Percentiles rank a stretch among this genome's conserved stretches.
Conservation (phyloP, 2,329 filamentous ascomycete species). For the Apiospora hydei region DNA sequence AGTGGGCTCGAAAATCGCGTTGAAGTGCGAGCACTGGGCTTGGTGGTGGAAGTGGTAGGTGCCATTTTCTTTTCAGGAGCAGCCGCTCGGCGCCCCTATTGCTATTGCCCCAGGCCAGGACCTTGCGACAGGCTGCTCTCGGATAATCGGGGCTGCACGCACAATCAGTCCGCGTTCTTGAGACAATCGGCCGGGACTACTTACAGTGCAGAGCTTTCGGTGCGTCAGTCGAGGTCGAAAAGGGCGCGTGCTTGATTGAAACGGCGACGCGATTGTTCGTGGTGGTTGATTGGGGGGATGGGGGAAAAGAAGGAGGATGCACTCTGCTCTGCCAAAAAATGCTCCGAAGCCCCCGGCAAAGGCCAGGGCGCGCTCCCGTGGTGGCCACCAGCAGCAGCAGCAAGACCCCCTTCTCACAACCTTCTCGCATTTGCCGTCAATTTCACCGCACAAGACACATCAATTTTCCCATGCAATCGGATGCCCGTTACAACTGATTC, state of each 20-base stretch:
- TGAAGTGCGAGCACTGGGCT: slow-evolving; percentile 37
- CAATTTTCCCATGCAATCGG: not conserved
- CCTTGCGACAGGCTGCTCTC: slow-evolving; percentile 7
- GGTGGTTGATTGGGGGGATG: slow-evolving; percentile 13
- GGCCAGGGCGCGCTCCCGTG: slow-evolving; percentile 19
- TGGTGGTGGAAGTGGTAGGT: slow-evolving; percentile 19
- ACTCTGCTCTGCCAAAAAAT: slow-evolving; percentile 17
- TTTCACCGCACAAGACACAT: not conserved
- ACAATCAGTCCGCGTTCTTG: slow-evolving; percentile 14
- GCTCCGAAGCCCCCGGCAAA: slow-evolving; percentile 21
- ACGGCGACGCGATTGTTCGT: slow-evolving; percentile 12
- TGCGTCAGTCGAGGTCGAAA: slow-evolving; percentile 7
- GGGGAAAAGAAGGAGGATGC: slow-evolving; percentile 20
- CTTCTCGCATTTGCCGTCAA: not conserved
- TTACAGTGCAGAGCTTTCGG: slow-evolving; percentile 6
- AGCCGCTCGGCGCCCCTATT: slow-evolving; percentile 18
- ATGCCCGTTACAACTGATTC: not conserved
- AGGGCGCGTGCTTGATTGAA: slow-evolving; percentile 11
- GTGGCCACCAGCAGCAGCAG: slow-evolving; percentile 1
- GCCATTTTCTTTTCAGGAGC: slow-evolving; percentile 18
- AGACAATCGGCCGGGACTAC: not conserved
- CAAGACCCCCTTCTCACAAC: slow-evolving; percentile 12
- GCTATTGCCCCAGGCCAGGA: slow-evolving; percentile 13
- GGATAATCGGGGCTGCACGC: slow-evolving; percentile 2
- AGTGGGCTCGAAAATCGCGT: slow-evolving; percentile 65